Percentiles rank a stretch among this genome's conserved stretches.
These are phyloP conservation scores for Saxophila tyrrhenica DNA, from an alignment of 495 filamentous ascomycete species.

Conservation along the genomic window DNA sequence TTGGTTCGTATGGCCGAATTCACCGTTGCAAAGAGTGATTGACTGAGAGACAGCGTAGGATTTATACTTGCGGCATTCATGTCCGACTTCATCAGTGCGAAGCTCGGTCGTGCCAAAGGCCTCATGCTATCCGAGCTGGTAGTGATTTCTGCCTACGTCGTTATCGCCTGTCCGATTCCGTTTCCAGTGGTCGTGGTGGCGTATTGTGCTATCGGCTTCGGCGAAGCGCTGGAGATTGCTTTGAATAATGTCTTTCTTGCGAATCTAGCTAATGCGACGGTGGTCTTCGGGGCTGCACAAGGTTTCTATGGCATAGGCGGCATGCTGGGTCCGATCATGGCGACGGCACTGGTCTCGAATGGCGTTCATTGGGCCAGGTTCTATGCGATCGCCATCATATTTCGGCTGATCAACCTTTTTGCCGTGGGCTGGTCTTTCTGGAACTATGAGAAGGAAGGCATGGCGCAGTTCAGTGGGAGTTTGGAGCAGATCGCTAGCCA, in stretches of 20 bases:
- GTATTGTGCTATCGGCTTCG: constrained; percentile 59
- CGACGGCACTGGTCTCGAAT: constrained; percentile 50
- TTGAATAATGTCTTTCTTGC: constrained; percentile 67
- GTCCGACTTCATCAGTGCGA: constrained; percentile 42
- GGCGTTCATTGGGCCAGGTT: constrained; percentile 45
- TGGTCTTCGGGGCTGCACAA: constrained; percentile 52
- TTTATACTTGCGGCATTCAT: constrained; percentile 63
- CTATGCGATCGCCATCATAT: constrained; percentile 45
- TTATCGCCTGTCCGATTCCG: constrained; percentile 54
- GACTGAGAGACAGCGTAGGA: constrained; percentile 2
- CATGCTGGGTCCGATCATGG: constrained; percentile 56
- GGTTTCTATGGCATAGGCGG: constrained; percentile 63
- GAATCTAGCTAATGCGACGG: constrained; percentile 51
- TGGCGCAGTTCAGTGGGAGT: constrained; percentile 27
- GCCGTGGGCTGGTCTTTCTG: constrained; percentile 50
- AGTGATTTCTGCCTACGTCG: constrained; percentile 46
- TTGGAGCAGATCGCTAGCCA: constrained; percentile 30
- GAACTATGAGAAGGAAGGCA: constrained; percentile 41
- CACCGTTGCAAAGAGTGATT: background rate
- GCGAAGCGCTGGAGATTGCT: constrained; percentile 54
- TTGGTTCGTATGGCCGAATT: constrained; percentile 33
- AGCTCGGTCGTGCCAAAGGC: constrained; percentile 51
- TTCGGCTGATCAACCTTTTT: constrained; percentile 39
- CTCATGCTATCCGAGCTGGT: constrained; percentile 43
- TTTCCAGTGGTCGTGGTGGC: constrained; percentile 53